A percentile compares a stretch with the other conserved stretches of the same genome.
phyloP scores from a whole-genome alignment of 2,329 filamentous ascomycete species.

The Ceratocystiopsis minuta region DNA sequence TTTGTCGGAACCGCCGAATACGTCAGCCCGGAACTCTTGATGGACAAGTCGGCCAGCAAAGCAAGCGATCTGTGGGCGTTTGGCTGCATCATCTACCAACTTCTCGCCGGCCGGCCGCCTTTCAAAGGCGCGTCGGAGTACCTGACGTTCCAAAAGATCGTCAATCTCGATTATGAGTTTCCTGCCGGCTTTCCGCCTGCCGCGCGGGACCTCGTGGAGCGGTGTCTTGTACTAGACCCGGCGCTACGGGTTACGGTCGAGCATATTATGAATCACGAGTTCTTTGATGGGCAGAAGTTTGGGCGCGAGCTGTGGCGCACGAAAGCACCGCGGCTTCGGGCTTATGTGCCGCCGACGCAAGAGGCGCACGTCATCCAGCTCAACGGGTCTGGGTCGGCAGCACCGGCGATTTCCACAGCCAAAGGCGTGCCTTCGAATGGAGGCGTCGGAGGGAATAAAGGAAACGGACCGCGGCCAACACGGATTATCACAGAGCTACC shows the following conservation, averaged over 20 bases:
- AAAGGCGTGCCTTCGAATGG: constrained; percentile 12
- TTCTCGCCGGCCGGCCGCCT: constrained; percentile 84
- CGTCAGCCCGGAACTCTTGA: constrained; percentile 91
- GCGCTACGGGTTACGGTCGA: constrained; percentile 72
- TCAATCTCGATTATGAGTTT: constrained; percentile 85
- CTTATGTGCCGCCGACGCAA: constrained; percentile 60
- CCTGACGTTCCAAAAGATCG: constrained; percentile 95
- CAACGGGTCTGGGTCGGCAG: constrained; percentile 27
- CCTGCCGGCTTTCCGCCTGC: constrained; percentile 71
- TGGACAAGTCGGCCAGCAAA: constrained; percentile 93
- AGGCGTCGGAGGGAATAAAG: not conserved
- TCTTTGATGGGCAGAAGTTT: constrained; percentile 77
- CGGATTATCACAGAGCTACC: constrained; percentile 87
- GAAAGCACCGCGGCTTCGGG: constrained; percentile 71
- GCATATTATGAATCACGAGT: constrained; percentile 90
- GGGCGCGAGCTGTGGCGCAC: constrained; percentile 74
- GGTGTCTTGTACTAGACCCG: constrained; percentile 79
- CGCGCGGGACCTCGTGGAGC: constrained; percentile 76
- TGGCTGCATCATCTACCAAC: constrained; percentile 92
- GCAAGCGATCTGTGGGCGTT: constrained; percentile 97
- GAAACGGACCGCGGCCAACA: constrained; percentile 40
- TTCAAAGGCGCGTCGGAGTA: constrained; percentile 97
- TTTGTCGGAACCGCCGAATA: constrained; percentile 98
- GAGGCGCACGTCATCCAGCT: constrained; percentile 61
- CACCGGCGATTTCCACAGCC: constrained; percentile 12